These are phyloP conservation scores for Myxozyma lipomycoides DNA, from an alignment of 805 yeast genomes.

Conservation along the genomic window DNA sequence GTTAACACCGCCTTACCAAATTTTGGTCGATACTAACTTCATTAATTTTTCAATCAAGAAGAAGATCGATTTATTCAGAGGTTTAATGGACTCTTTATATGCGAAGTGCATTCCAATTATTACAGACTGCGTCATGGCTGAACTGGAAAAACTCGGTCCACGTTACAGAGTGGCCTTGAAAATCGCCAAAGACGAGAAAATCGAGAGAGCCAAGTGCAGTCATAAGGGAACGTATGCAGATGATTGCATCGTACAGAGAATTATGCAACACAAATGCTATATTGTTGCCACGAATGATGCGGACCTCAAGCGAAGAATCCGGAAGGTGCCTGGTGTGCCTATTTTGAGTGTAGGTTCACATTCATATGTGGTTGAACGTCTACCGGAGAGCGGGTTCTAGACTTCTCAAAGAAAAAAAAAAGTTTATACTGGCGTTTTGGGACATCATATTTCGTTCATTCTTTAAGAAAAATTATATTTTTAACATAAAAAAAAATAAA, in stretches of 20 bases:
- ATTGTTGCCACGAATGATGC: conserved; percentile 98
- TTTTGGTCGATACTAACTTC: conserved; percentile 92
- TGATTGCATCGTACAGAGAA: conserved; percentile 91
- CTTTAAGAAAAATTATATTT: neutral
- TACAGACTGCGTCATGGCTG: conserved; percentile 98
- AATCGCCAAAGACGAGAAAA: conserved; percentile 90
- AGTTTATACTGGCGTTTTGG: neutral
- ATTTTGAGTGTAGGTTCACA: conserved; percentile 94
- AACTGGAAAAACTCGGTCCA: conserved; percentile 92
- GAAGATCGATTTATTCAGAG: conserved; percentile 89
- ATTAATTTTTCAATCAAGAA: conserved; percentile 95
- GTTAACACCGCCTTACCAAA: conserved; percentile 97
- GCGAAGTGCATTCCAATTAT: conserved; percentile 95
- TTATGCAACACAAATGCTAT: conserved; percentile 88
- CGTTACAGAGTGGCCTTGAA: conserved; percentile 88
- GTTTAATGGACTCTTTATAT: conserved; percentile 91
- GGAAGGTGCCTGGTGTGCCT: conserved; percentile 97
- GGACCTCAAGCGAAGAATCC: conserved; percentile 84
- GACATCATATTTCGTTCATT: neutral
- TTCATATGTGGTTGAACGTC: conserved; percentile 84
- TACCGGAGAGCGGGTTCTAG: conserved; percentile 53
- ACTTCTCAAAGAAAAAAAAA: neutral
- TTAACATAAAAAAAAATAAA: neutral
- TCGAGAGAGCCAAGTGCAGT: conserved; percentile 77
- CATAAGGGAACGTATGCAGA: conserved; percentile 98